Conservation (phyloP, 495 filamentous ascomycete genomes). For the Daldinia childiae region DNA sequence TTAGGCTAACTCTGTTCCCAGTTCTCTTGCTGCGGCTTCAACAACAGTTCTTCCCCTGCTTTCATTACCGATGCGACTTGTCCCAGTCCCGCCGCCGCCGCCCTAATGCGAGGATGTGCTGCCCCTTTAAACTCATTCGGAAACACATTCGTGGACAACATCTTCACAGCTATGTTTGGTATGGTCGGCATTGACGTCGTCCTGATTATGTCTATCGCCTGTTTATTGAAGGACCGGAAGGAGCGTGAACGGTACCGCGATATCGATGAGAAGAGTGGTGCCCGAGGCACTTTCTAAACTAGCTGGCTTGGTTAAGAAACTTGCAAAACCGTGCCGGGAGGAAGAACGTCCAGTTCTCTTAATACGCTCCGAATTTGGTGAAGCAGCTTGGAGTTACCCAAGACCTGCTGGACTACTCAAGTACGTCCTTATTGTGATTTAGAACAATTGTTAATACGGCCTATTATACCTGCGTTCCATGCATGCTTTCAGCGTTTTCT, state of each 20-base stretch:
- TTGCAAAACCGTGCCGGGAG: constrained; percentile 17
- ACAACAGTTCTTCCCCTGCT: constrained; percentile 69
- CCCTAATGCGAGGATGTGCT: constrained; percentile 71
- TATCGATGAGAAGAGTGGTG: constrained; percentile 76
- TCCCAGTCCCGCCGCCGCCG: constrained; percentile 68
- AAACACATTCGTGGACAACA: constrained; percentile 72
- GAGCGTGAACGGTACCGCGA: constrained; percentile 74
- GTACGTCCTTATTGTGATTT: constrained; percentile 14
- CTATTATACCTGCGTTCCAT: constrained; percentile 9
- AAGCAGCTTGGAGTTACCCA: not conserved
- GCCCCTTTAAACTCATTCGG: constrained; percentile 68
- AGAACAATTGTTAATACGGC: constrained; percentile 27
- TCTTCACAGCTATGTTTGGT: constrained; percentile 80
- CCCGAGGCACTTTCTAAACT: constrained; percentile 50
- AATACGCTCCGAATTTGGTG: not conserved
- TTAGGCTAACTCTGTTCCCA: constrained; percentile 47
- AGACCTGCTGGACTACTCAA: constrained; percentile 12
- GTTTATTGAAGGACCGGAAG: constrained; percentile 75
- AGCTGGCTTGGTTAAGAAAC: constrained; percentile 9
- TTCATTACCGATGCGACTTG: constrained; percentile 71
- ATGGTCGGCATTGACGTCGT: constrained; percentile 74
- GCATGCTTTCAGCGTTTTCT: constrained; percentile 33
- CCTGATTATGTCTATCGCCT: constrained; percentile 70
- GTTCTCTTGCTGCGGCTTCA: constrained; percentile 81
- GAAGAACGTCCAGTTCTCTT: not conserved